phyloP scores from a whole-genome alignment of 768 basidiomycete species.

The Suillus paluster region DNA sequence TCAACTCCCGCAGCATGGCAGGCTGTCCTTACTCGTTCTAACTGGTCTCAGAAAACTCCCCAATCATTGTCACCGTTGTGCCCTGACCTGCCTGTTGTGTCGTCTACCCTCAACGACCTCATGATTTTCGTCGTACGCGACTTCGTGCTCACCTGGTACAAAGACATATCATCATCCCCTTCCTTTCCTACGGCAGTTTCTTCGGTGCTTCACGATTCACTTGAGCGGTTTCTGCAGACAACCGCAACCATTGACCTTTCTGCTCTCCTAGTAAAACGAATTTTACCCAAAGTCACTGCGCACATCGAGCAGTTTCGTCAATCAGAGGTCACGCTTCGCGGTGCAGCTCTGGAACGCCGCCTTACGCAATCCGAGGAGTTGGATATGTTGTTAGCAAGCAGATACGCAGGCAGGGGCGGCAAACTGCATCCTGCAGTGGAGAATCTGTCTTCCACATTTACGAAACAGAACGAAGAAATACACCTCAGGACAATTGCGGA shows the following conservation, averaged over 20 bases:
- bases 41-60: slow-evolving; percentile 80
- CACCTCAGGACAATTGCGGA: slow-evolving; percentile 79
- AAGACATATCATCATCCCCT: slow-evolving; percentile 80
- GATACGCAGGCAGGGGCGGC: slow-evolving; percentile 68
- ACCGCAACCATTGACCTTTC: slow-evolving; percentile 69
- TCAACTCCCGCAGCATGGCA: slow-evolving; percentile 96
- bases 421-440: slow-evolving; percentile 86
- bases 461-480: slow-evolving; percentile 86
- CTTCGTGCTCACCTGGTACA: slow-evolving; percentile 92
- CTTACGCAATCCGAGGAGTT: slow-evolving; percentile 90
- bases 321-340: slow-evolving; percentile 85
- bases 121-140: slow-evolving; percentile 82
- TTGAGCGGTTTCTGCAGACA: slow-evolving; percentile 62
- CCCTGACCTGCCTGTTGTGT: slow-evolving; percentile 66
- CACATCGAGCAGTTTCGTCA: slow-evolving; percentile 92
- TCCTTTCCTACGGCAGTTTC: slow-evolving; percentile 90
- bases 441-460: slow-evolving; percentile 87
- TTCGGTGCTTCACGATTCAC: slow-evolving; percentile 65
- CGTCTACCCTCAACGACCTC: slow-evolving; percentile 77
- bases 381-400: slow-evolving; percentile 82
- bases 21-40: slow-evolving; percentile 84
- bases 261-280: slow-evolving; percentile 76
- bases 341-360: slow-evolving; percentile 78
- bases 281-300: slow-evolving; percentile 86
- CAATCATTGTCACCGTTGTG: slow-evolving; percentile 70